Evolutionary conservation across 228 moss, liverwort and hornwort genomes (phyloP), one percentile per base, ranked within the genome.

Genomic region (Sphagnum fallax): DNA sequence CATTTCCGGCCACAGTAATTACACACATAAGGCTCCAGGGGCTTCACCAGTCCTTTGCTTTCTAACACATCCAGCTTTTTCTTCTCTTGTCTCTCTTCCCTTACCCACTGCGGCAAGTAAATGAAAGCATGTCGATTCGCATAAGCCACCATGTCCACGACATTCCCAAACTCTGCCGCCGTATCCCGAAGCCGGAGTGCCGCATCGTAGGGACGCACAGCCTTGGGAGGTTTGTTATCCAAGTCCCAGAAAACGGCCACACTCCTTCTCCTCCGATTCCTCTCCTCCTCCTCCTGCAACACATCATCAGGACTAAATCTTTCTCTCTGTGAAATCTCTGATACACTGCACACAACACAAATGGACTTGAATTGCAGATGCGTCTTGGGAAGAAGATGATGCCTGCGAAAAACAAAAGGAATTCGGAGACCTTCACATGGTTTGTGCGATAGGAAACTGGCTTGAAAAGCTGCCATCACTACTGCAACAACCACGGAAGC

Each of bases 181-280:
- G 93, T 71, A 51, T 79, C 89, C 52, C 85, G 81, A 49, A 98
- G 72, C 6, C 91, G 69, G 47, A 85, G 68, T 32, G 97, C 93
- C 48, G 97, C 97, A 72, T 90, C 87, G 16, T 90, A 98, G 10
- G 97, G 85, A n/a, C 74, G 78, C 7, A 98, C 88, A 4, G 75
- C 78, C 60, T 87, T 90, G 47, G 97, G 93, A 10, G 93, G 93
- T 76, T 98, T 98, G 77, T 98, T 98, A 79, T 98, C 97, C 52
- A 98, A 65, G 76, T 98, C 97, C 93, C 97, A 93, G 52, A 98
- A 98, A 13, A 98, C 88, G 2, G 83, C 97, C 69, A 98, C 97
- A n/a, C 82, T 91, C 53, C 65, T 72, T 67, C 49, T 70, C 14
- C 47, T 48, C 52, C 86, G 58, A 60, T 16, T 70, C 52, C 64